These are phyloP conservation scores for Auricularia cornea DNA, from an alignment of 768 basidiomycete genomes.

Conservation along the genomic window DNA sequence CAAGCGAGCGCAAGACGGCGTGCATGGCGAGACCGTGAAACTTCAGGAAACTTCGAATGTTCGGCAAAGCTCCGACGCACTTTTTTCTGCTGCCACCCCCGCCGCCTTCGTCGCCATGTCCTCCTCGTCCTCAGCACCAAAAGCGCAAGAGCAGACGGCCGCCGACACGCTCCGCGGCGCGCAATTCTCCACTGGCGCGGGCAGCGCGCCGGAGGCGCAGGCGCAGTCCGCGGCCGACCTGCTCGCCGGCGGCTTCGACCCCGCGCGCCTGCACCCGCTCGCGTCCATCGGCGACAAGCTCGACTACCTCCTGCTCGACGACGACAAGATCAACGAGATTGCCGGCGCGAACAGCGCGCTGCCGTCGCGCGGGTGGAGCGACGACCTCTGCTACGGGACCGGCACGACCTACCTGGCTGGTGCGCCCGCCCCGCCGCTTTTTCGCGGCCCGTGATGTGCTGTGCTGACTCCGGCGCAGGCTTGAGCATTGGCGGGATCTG, in stretches of 20 bases:
- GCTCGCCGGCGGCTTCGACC: slow-evolving; percentile 82
- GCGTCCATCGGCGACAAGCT: slow-evolving; percentile 88
- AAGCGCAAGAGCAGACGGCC: slow-evolving; percentile 28
- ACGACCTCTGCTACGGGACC: slow-evolving; percentile 98
- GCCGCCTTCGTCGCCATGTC: too few species aligned
- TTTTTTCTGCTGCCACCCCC: neutral
- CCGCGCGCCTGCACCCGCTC: slow-evolving; percentile 86
- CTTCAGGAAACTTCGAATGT: neutral
- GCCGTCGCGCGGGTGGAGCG: slow-evolving; percentile 95
- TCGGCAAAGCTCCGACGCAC: neutral
- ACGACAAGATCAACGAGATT: slow-evolving; percentile 87
- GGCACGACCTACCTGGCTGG: slow-evolving; percentile 95
- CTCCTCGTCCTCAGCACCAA: neutral
- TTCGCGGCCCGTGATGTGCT: slow-evolving; percentile 58
- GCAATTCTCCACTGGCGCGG: slow-evolving; percentile 32
- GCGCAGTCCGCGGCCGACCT: slow-evolving; percentile 80
- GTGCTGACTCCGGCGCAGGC: slow-evolving; percentile 47
- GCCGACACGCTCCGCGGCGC: slow-evolving; percentile 39
- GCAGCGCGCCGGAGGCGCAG: slow-evolving; percentile 38
- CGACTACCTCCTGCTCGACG: slow-evolving; percentile 92
- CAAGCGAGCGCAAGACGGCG: too few species aligned
- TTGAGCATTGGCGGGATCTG: slow-evolving; percentile 90
- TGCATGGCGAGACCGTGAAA: neutral
- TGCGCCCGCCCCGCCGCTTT: too few species aligned
- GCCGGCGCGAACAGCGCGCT: slow-evolving; percentile 88